phyloP scores from a whole-genome alignment of 2,329 filamentous ascomycete genomes.

The Colletotrichum paranaense region DNA sequence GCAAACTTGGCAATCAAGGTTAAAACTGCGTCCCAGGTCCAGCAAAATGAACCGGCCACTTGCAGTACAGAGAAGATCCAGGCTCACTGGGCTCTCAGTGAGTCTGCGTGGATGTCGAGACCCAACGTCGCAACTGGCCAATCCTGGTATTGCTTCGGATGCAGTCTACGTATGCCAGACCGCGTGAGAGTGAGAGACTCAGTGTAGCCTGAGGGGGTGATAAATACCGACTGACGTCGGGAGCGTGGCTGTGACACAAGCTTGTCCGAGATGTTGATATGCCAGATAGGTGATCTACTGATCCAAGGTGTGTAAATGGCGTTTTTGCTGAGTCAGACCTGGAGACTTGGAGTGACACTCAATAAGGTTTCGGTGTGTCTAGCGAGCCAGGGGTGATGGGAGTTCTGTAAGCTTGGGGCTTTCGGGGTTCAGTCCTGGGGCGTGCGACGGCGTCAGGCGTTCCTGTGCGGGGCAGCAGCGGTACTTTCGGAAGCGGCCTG shows the following conservation, averaged over 20 bases:
- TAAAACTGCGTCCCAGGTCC: background rate
- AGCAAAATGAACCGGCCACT: background rate
- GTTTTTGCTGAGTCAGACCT: slow-evolving; percentile 26
- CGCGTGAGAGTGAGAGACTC: background rate
- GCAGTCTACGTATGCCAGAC: background rate
- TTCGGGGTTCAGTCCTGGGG: slow-evolving; percentile 4
- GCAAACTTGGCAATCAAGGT: background rate
- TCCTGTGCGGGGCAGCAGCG: slow-evolving; percentile 23
- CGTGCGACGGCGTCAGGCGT: slow-evolving; percentile 9
- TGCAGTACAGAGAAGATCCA: background rate
- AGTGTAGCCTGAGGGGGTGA: background rate
- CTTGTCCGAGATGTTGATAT: background rate
- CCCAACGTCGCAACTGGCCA: background rate
- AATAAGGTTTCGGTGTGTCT: slow-evolving; percentile 31
- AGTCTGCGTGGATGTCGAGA: background rate
- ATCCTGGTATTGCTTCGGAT: background rate
- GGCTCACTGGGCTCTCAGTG: background rate
- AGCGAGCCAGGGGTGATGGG: slow-evolving; percentile 12
- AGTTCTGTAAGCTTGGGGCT: background rate
- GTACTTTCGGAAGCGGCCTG: slow-evolving; percentile 12
- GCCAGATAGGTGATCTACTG: background rate
- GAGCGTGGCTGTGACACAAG: slow-evolving; percentile 14
- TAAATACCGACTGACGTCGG: background rate
- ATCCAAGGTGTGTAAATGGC: background rate
- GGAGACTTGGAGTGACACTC: background rate